Base-by-base conservation (phyloP, 2,329 filamentous ascomycete species). In the Curvularia sp. region DNA sequence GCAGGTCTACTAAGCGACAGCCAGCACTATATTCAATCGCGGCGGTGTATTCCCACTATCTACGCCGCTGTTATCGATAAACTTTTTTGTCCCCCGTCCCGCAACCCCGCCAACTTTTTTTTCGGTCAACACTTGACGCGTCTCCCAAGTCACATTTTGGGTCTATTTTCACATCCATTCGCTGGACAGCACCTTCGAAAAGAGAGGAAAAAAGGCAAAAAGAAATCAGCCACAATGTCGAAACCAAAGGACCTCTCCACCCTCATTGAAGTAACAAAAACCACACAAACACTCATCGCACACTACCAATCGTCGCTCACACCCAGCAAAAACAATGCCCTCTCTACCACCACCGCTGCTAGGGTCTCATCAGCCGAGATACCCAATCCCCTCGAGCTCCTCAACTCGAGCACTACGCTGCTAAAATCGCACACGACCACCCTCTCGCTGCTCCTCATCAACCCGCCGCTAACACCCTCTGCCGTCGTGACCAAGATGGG, bases 381-480 rank as follows among this genome's bases (percentile, higher is more conserved):
- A 4, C 67, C 60, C 54, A 77, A 71, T 65, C 82, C 87, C 9
- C 84, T 97, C 24, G 79, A 86, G 13, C 83, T 94, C 57, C 86
- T 93, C 33, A 85, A 86, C 67, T 89, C 93, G 68, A 85, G 90
- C 0, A 86, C 91, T 0, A 85, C 84, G 26, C 83, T 96, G 5
- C 86, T 97, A 58, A 88, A 87, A 73, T 91, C 93, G 0, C 92
- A 97, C 73, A 86, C 89, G 1, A 97, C 93, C 5, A 97, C 96
- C 63, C 83, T 97, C 26, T 94, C 91, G 0, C 88, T 97, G 0
- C 85, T 98, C 12, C 86, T 95, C 1, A 90, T 96, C 70, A 97
- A 91, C 70, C 85, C 91, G 18, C 93, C 94, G 0, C 96, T 96
- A 66, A 95, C 93, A 0, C 88, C 91, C 0, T 88, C 88, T 0